phyloP scores from a whole-genome alignment of 2,329 filamentous ascomycete genomes.

The Alternaria rosae region DNA sequence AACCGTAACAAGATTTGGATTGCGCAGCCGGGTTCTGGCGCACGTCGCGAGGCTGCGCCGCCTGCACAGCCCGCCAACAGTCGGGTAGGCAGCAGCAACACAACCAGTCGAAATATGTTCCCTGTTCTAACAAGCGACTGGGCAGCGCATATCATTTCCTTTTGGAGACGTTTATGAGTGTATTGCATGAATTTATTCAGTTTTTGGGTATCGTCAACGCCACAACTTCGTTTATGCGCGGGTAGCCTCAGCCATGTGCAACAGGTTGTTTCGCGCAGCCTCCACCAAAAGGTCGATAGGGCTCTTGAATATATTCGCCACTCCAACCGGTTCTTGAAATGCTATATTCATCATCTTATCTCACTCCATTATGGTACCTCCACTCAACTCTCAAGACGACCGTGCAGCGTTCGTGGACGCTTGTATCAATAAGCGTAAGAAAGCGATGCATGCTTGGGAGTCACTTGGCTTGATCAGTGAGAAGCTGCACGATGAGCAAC shows the following conservation, averaged over 20 bases:
- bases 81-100: conserved; percentile 9
- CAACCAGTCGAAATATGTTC: neutral
- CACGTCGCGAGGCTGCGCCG: conserved; percentile 1
- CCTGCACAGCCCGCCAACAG: conserved; percentile 2
- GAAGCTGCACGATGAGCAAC: neutral
- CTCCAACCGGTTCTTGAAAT: neutral
- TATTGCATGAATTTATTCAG: conserved; percentile 11
- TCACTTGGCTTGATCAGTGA: conserved; percentile 13
- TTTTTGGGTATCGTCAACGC: neutral
- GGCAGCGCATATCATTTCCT: neutral
- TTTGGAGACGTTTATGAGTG: neutral
- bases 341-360: neutral
- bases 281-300: neutral
- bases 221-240: conserved; percentile 3
- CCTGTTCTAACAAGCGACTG: conserved; percentile 7
- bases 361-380: conserved; percentile 4
- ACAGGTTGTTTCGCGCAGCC: neutral
- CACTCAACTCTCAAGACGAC: conserved; percentile 7
- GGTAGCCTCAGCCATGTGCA: conserved; percentile 4
- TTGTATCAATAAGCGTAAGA: conserved; percentile 14
- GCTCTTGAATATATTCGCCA: neutral
- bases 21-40: neutral
- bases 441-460: conserved; percentile 9
- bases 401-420: conserved; percentile 13
- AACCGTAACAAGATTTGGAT: neutral